Conservation (phyloP, 1,139 yeast species). For the Pichia sp. region DNA sequence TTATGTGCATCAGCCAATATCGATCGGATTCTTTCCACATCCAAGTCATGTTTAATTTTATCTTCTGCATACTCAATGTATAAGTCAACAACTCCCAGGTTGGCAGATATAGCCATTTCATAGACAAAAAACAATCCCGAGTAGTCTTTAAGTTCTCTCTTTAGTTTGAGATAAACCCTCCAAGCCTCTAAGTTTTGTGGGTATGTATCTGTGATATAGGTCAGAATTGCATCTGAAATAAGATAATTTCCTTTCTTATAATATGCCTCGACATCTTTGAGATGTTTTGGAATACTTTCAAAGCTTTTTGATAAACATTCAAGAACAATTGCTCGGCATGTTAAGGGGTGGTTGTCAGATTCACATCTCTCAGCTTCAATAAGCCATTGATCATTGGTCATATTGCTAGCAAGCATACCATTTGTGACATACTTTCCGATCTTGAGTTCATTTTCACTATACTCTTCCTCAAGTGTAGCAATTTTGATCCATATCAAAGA, state of each 20-base stretch:
- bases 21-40: slow-evolving; percentile 44
- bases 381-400: slow-evolving; percentile 37
- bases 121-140: slow-evolving; percentile 38
- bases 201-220: slow-evolving; percentile 36
- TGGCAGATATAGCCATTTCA: slow-evolving; percentile 40
- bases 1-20: slow-evolving; percentile 45
- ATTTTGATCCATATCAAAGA: slow-evolving; percentile 60
- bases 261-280: slow-evolving; percentile 8
- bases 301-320: slow-evolving; percentile 15
- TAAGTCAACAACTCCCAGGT: slow-evolving; percentile 45
- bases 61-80: slow-evolving; percentile 71
- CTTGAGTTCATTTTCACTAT: slow-evolving; percentile 35
- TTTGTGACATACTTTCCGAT: slow-evolving; percentile 41
- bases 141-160: slow-evolving; percentile 28
- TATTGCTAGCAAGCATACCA: slow-evolving; percentile 39
- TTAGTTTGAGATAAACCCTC: slow-evolving; percentile 43
- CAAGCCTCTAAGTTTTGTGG: slow-evolving; percentile 51
- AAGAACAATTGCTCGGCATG: slow-evolving; percentile 35
- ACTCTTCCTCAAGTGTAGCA: slow-evolving; percentile 60
- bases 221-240: slow-evolving; percentile 42
- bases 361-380: slow-evolving; percentile 35
- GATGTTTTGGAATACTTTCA: slow-evolving; percentile 9
- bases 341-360: slow-evolving; percentile 30
- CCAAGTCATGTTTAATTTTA: slow-evolving; percentile 41
- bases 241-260: slow-evolving; percentile 29